phyloP scores from a whole-genome alignment of 768 basidiomycete species.

The Suillus hirtellus region DNA sequence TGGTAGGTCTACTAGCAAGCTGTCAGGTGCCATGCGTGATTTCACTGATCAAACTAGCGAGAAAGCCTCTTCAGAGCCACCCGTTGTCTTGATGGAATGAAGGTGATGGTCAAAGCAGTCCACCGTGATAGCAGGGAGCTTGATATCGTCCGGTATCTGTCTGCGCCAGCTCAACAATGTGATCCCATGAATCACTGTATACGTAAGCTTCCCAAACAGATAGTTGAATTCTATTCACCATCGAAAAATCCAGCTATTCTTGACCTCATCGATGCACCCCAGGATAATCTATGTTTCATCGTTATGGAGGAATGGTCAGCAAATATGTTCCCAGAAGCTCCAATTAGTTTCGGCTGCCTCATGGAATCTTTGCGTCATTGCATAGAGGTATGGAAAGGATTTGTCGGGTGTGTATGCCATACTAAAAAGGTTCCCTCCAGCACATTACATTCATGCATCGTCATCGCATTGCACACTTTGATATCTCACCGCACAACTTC shows the following conservation, averaged over 20 bases:
- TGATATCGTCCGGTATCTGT: slow-evolving; percentile 56
- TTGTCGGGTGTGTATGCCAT: not conserved
- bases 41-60: slow-evolving; percentile 43
- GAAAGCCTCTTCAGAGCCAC: slow-evolving; percentile 74
- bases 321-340: slow-evolving; percentile 51
- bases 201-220: slow-evolving; percentile 46
- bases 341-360: slow-evolving; percentile 54
- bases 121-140: slow-evolving; percentile 63
- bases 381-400: slow-evolving; percentile 53
- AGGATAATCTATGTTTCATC: slow-evolving; percentile 61
- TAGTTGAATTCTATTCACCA: slow-evolving; percentile 1
- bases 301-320: slow-evolving; percentile 84
- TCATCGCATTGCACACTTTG: slow-evolving; percentile 65
- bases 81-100: slow-evolving; percentile 48
- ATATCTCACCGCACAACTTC: slow-evolving; percentile 70
- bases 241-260: slow-evolving; percentile 51
- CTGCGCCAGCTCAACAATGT: slow-evolving; percentile 48
- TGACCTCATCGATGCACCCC: slow-evolving; percentile 55
- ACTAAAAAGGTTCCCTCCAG: slow-evolving; percentile 34
- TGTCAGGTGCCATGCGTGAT: not conserved
- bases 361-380: slow-evolving; percentile 62
- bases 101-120: slow-evolving; percentile 69
- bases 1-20: slow-evolving; percentile 45
- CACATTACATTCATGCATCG: slow-evolving; percentile 72
- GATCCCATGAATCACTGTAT: slow-evolving; percentile 77